Base-by-base conservation (phyloP, 768 basidiomycete genomes). In the Tricholoma bakamatsutake region DNA sequence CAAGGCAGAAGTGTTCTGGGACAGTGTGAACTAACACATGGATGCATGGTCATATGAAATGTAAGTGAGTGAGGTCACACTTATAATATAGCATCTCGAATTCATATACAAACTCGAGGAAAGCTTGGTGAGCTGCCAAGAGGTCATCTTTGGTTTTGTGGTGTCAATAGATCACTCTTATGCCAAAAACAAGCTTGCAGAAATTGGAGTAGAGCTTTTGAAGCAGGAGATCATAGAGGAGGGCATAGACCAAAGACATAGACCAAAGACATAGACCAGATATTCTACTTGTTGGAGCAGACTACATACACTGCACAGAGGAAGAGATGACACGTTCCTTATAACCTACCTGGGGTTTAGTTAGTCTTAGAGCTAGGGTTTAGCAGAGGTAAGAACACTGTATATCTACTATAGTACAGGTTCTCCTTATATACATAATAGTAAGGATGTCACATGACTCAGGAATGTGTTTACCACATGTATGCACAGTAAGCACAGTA, bases 41-140 rank as follows among this genome's bases (percentile, higher is more conserved):
- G 13, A 76, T 45, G 30, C 65, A 62, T 18, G 58, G 73, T 2
- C 63, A 67, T 2, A 61, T 50, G 43, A 76, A 71, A 49, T 77
- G 76, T 1, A 78, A 40, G 0, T 57, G 55, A n/a, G 59, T 58
- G 0, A 54, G 3, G 42, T 64, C 1, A 30, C 63, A 18, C 28
- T 70, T 65, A 33, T 66, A 67, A 51, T 77, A 77, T 0, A 74
- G 54, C 0, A 47, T 27, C 58, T 77, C 72, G 57, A 63, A 77
- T n/a, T 75, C 73, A 2, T 55, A 39, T 0, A 60, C 55, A 56
- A 70, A 77, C 15, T 64, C 34, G 1, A 62, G 24, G 5, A 76
- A 56, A 0, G 57, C 52, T 0, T 31, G 9, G 18, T 73, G 64
- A 0, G 64, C 69, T 0, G 50, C 28, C 5, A 11, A 2, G 4